Base-by-base conservation (phyloP, 768 basidiomycete genomes). In the Lactarius evosmus region DNA sequence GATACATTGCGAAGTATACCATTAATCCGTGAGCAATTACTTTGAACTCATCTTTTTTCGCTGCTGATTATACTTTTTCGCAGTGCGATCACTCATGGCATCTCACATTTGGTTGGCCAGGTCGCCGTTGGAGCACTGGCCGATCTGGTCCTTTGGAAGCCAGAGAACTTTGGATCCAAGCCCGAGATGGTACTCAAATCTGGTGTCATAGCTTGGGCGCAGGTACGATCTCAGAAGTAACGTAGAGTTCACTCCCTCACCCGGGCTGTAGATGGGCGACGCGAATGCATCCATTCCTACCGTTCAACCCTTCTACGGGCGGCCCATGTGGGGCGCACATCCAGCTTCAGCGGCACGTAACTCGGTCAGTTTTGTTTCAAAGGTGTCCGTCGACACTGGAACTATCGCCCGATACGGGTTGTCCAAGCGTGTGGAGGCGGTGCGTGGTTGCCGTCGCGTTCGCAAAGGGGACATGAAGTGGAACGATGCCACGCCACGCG, bases 231-330 rank as follows among this genome's bases (percentile, higher is more conserved):
- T 16, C 30, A 27, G 9, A 60, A 22, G 27, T 55, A 50, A 34
- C 25, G n/a, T 56, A 61, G 55, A 11, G 19, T 25, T 38, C 60
- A 14, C 41, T 4, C 33, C 33, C 60, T 65, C 7, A 70, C 32
- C 36, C 49, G 22, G 49, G 40, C 66, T 34, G 33, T 68, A 95
- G 91, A 91, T 99, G 87, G 97, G 97, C 19, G 97, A 99, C 51
- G 91, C 96, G 0, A 98, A 98, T 74, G 97, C 83, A 1, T 95
- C 94, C 8, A 98, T 99, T 66, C 95, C 97, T 14, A 91, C 93
- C 2, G 93, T 99, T 0, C 95, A 98, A 72, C 97, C 97, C 0
- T 83, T 87, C 72, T 85, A 84, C 66, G 84, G 86, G 9, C 85
- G 88, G 50, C 93, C 93, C 1, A 98, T 98, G 97, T 99, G 95